Base-by-base conservation (phyloP, 768 basidiomycete genomes). In the Lenzites betulinus region DNA sequence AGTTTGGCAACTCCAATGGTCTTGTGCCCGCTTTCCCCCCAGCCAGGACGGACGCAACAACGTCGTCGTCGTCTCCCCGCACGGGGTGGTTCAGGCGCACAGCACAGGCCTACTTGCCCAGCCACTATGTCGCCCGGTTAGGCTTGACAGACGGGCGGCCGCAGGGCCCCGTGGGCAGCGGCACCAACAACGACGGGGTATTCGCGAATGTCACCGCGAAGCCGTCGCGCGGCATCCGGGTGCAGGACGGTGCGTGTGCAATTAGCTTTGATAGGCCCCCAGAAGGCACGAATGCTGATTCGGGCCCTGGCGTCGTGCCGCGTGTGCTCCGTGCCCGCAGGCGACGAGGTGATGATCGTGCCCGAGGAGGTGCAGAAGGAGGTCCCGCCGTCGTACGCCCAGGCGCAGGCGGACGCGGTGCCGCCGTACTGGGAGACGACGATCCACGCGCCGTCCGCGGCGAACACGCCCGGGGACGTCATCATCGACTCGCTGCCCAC, bases 401-500 rank as follows among this genome's bases (percentile, higher is more conserved):
- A 86, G 30, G 97, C 97, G 11, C 88, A 95, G 70, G 87, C 91
- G 16, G 97, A 99, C 74, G 87, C 93, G n/a, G 95, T 94, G 7
- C 97, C 97, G 4, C 92, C 95, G 1, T 99, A 99, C 75, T 98
- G 94, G 87, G 96, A 98, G 66, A 97, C 93, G 1, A 95, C 93
- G 2, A 85, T 98, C n/a, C 92, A 98, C 71, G 88, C 95, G 7
- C 94, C 95, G 9, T 87, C 84, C 63, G 73, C 85, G 16, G 77
- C 87, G 16, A 82, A 84, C 63, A 74, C 77, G 7, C 72, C 84
- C 28, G 89, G 93, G 38, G 89, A 95, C 66, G 87, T 97, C 76
- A 85, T 96, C 67, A 87, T 98, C 69, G 96, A 98, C 66, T 87
- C 87, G 13, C 83, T 98, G 53, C 91, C 89, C 41, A 90, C 88